Evolutionary conservation across 2,329 filamentous ascomycete species (phyloP).

Genomic region (Coniochaeta prunicola): DNA sequence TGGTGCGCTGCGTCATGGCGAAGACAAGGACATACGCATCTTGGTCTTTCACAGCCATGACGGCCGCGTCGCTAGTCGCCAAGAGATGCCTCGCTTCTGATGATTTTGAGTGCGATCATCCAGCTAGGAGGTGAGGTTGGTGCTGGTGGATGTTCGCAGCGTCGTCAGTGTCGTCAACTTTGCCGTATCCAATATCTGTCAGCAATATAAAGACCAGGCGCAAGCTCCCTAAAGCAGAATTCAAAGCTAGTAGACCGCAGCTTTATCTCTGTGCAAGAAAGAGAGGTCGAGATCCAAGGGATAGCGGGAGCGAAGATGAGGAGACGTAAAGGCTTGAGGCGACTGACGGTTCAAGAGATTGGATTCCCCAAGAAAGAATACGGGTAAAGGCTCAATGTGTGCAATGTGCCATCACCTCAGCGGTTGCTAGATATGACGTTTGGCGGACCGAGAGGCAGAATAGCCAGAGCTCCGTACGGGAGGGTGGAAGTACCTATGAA

Average conservation of each 20-base stretch:
- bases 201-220: no score
- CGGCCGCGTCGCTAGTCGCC: slow-evolving; percentile 18
- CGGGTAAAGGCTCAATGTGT: not conserved
- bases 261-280: no score
- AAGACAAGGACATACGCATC: slow-evolving; percentile 33
- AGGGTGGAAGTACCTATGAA: not conserved
- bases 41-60: slow-evolving; percentile 50
- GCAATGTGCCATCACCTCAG: not conserved
- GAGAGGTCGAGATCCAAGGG: not conserved
- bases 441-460: not conserved
- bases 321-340: not conserved
- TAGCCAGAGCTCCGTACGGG: not conserved
- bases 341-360: not conserved
- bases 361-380: not conserved
- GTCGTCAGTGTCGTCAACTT: not conserved
- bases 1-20: not conserved
- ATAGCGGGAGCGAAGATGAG: not conserved
- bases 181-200: no score
- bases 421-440: not conserved
- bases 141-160: not conserved
- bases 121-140: not conserved
- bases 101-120: not conserved
- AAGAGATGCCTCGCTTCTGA: not conserved
- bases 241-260: no score
- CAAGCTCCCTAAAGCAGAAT: not conserved